Evolutionary conservation across 352 stramenopile species (phyloP), one percentile per base, ranked within the genome.

Genomic region (Blastocystis sp.): DNA sequence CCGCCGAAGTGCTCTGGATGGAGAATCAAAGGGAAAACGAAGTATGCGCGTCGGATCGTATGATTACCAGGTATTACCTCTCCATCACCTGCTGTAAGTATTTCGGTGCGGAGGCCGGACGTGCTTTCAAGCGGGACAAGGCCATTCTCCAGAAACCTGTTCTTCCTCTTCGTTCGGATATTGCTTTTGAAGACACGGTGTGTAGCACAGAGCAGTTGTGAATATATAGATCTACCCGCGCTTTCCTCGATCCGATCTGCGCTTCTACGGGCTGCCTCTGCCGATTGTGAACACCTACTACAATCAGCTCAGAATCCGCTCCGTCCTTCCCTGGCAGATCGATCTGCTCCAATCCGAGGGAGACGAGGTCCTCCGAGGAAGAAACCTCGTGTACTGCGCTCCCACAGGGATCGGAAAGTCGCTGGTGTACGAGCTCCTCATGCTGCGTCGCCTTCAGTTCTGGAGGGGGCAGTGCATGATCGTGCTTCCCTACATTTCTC

Each of bases 351-450:
- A 28, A 11, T 28, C 43, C 1, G 40, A 67, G 2, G 61, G 41
- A 1, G 59, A 82, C 65, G 53, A 21, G 28, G 74, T 82, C 19
- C 38, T 82, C 14, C 64, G 48, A 9, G 74, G 74, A 52, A 19
- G 45, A 38, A 82, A 67, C 43, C 28, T 82, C 11, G 74, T 82
- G 48, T 82, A 82, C 59, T 59, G 45, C 21, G 74, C 74, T 82
- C 74, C 74, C 23, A 82, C 74, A 23, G 74, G 74, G 48, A 59
- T 82, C 48, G 74, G 74, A 62, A 82, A 82, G 56, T 82, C 74
- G 41, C 28, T 82, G 14, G 74, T 82, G 56, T 82, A 82, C 61
- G 74, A 82, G 9, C 38, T 82, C 34, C 34, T 66, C 5, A 67
- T 82, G 74, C 48, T 82, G n/a, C 74, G 74, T 2, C 52, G 74